Evolutionary conservation across 148 eudicot species (phyloP).

Genomic region (Camellia lanceoleosa): DNA sequence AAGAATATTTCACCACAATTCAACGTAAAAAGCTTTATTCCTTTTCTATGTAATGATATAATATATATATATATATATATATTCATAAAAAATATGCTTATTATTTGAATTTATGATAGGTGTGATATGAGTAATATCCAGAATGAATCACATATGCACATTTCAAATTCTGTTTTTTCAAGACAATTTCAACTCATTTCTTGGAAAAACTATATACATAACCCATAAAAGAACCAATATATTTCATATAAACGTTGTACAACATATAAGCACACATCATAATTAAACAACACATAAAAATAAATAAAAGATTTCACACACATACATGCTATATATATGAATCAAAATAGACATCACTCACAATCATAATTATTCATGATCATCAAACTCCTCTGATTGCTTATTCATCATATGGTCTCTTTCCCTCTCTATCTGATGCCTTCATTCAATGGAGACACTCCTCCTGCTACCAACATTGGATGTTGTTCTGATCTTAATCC

Average conservation of each 20-base stretch:
- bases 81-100: too few species aligned
- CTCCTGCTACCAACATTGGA: slow-evolving; percentile 13
- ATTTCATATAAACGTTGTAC: background rate
- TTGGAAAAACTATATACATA: background rate
- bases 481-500: slow-evolving; percentile 26
- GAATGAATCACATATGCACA: too few species aligned
- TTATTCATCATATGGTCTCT: background rate
- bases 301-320: background rate
- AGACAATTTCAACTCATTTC: background rate
- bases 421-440: background rate
- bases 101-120: too few species aligned
- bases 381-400: background rate
- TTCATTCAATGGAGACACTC: slow-evolving; percentile 10
- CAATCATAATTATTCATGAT: background rate
- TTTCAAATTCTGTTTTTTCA: too few species aligned
- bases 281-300: background rate
- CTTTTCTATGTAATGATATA: too few species aligned
- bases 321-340: background rate
- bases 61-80: too few species aligned
- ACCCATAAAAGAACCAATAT: background rate
- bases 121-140: too few species aligned
- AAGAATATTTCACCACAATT: too few species aligned
- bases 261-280: background rate
- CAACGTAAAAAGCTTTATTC: too few species aligned
- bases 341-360: background rate